Evolutionary conservation across 305 asterid genomes (phyloP), one percentile per base, ranked within the genome.

Genomic region (Solanum chacoense): DNA sequence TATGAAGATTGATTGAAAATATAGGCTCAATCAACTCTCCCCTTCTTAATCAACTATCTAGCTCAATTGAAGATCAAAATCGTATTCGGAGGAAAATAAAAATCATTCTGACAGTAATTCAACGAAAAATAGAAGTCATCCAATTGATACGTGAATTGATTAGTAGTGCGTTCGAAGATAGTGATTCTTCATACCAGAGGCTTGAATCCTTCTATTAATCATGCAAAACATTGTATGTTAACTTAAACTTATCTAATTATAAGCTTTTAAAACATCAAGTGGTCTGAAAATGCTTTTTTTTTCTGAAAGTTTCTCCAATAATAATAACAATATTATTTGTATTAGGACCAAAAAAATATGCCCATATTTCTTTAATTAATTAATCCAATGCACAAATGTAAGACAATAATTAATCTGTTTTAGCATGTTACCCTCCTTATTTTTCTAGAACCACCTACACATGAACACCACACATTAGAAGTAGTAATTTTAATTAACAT

Each of bases 21-120:
- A 1, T 16, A n/a, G 14, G 14, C 1, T 2, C 14, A n/a, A 0
- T 28, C 31, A 11, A 0, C 7, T 2, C 14, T 9, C 1, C 1
- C 3, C 8, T 5, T 5, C 20, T 45, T 45, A 45, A 45, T 0
- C 20, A 45, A 45, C 20, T 45, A 45, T 45, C 5, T 65, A n/a
- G 7, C 14, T 65, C 1, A 11, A n/a, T 65, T n/a, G 7, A 5
- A 65, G 14, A 6, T 63, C 1, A 63, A 63, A 11, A 22, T 4
- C 11, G 14, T 65, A 2, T 11, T 3, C 14, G 7, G 0, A 3
- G 1, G 2, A 65, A 65, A 65, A 65, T 11, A 65, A 4, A 65
- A 65, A 24, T 1, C 29, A 11, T 20, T 22, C n/a, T 13, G 20
- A 45, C 3, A 4, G 7, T 45, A 13, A 5, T 45, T 0, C 1